Evolutionary conservation across 768 basidiomycete genomes (phyloP), one percentile per base, ranked within the genome.

Genomic region (Boletus eberwhitei): DNA sequence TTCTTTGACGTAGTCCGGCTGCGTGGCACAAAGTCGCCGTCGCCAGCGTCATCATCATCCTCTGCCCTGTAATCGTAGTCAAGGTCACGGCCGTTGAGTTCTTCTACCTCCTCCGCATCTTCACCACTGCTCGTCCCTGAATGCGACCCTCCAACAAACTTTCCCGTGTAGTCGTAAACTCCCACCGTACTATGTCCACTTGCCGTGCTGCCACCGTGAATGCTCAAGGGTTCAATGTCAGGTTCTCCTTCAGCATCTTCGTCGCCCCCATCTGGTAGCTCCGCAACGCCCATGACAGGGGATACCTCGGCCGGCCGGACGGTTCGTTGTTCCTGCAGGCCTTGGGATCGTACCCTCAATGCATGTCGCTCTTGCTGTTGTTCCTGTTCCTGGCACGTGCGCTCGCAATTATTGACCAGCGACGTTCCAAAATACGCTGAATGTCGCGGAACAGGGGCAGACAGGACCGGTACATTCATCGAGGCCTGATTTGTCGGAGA

Each of bases 381-480:
- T 73, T 71, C 71, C 67, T 71, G 70, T 69, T 72, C 69, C 71
- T 71, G 69, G 51, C 71, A 71, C 65, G 70, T 73, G 67, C 70
- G 69, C 53, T 71, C 69, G 60, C 70, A 71, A 57, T 60, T 63
- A 59, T 55, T 59, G 60, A 71, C 59, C 11, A 71, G 52, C 36
- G 69, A 72, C 4, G 67, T 37, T 24, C 51, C 69, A 59, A 65
- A 68, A 57, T 71, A 71, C 0, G 65, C 51, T 37, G 69, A 69
- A 60, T 71, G 70, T 47, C 70, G 65, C 21, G 70, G 71, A 53
- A 71, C 64, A 53, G 70, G 70, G 41, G 70, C 70, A 24, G 70
- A 64, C 21, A 72, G 41, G 21, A 60, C 55, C 2, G 70, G 67
- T 12, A 55, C 39, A 11, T 37, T 62, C 64, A 69, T 63, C 42